A percentile compares a stretch with the other conserved stretches of the same genome.
These are phyloP conservation scores for Warburgia ugandensis DNA, from an alignment of 164 flowering plant genomes.

Conservation along the genomic window DNA sequence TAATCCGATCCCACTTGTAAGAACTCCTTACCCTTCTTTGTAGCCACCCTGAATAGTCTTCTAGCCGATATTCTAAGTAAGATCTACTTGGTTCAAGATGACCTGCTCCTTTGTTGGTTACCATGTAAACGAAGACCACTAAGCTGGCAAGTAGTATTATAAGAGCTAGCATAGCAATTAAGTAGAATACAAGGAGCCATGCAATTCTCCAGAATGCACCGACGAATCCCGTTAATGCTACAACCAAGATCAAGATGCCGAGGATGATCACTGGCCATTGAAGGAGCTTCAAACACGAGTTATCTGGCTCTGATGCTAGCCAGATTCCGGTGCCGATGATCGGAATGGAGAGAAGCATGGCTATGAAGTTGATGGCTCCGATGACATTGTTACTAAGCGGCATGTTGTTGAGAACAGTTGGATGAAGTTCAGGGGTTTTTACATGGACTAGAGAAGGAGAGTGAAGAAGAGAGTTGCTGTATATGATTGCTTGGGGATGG, in stretches of 20 bases:
- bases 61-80: conserved; percentile 69
- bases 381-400: conserved; percentile 81
- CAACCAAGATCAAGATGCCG: conserved; percentile 58
- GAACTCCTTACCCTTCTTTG: conserved; percentile 49
- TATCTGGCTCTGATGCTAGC: conserved; percentile 66
- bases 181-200: conserved; percentile 57
- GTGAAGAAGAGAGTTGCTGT: neutral
- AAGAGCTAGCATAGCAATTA: conserved; percentile 67
- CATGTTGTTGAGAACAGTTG: conserved; percentile 26
- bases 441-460: no score
- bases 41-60: conserved; percentile 75
- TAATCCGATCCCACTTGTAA: conserved; percentile 77
- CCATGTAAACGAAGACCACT: conserved; percentile 67
- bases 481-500: no score
- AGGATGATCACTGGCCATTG: conserved; percentile 91
- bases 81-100: conserved; percentile 66
- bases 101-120: conserved; percentile 62
- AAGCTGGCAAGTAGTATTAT: conserved; percentile 47
- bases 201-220: conserved; percentile 79
- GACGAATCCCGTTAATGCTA: conserved; percentile 61
- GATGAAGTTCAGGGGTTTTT: no score
- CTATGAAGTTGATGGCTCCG: conserved; percentile 77
- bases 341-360: conserved; percentile 76
- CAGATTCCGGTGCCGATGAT: conserved; percentile 84
- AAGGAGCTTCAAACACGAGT: conserved; percentile 68